phyloP scores from a whole-genome alignment of 495 filamentous ascomycete genomes.

The Bombardia bombarda region DNA sequence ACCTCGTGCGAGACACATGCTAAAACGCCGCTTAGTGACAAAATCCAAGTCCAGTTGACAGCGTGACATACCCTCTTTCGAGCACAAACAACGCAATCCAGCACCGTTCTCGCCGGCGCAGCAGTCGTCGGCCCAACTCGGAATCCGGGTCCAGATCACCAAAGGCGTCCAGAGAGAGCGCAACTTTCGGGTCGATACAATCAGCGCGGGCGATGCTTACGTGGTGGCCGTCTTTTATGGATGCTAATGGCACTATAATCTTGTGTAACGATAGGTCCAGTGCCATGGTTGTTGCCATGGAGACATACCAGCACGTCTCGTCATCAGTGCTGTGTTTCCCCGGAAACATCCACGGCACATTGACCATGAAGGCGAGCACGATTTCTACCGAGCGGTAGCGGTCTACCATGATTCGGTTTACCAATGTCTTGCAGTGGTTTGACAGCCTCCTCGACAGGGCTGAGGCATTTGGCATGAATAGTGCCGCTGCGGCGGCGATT shows the following conservation, averaged over 20 bases:
- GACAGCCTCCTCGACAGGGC: conserved; percentile 56
- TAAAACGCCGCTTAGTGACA: conserved; percentile 9
- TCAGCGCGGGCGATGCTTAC: conserved; percentile 50
- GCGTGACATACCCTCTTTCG: conserved; percentile 52
- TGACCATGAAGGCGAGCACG: conserved; percentile 67
- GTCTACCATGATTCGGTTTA: conserved; percentile 48
- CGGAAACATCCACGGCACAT: conserved; percentile 68
- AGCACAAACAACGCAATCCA: conserved; percentile 68
- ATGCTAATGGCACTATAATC: conserved; percentile 48
- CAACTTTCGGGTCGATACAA: conserved; percentile 56
- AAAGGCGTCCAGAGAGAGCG: conserved; percentile 60
- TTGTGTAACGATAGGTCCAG: conserved; percentile 64
- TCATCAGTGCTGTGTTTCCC: conserved; percentile 61
- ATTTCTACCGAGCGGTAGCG: conserved; percentile 63
- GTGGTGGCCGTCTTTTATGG: conserved; percentile 39
- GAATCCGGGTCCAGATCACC: conserved; percentile 52
- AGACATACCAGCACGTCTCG: conserved; percentile 63
- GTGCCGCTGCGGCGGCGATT: conserved; percentile 53
- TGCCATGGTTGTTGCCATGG: conserved; percentile 60
- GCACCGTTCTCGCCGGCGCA: conserved; percentile 57
- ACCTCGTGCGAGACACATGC: conserved; percentile 61
- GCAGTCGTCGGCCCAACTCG: conserved; percentile 47
- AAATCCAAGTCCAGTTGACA: conserved; percentile 1
- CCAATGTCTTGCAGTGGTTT: conserved; percentile 55
- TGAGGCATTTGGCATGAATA: conserved; percentile 54